These are phyloP conservation scores for Plasmodium gallinaceum DNA, from an alignment of 169 alveolate genomes.

Conservation along the genomic window DNA sequence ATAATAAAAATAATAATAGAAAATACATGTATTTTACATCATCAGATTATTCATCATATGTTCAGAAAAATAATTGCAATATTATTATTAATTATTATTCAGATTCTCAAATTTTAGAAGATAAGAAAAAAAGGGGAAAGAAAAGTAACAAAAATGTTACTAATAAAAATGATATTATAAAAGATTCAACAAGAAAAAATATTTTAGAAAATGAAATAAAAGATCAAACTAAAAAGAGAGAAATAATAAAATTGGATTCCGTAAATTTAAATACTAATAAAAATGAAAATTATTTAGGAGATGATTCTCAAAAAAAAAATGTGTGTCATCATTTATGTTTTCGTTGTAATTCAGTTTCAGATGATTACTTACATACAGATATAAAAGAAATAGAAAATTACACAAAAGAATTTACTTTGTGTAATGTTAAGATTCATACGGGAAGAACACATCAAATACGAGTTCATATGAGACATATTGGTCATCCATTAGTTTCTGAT, in stretches of 20 bases:
- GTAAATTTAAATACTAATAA: not conserved
- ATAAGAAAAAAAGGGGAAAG: slow-evolving; percentile 5
- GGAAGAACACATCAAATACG: slow-evolving; percentile 86
- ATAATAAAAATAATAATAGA: not conserved
- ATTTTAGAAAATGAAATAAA: not conserved
- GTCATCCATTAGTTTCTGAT: slow-evolving; percentile 84
- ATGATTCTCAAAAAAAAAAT: slow-evolving; percentile 14
- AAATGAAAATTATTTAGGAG: not conserved
- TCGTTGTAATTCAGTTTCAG: slow-evolving; percentile 63
- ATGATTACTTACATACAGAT: slow-evolving; percentile 55
- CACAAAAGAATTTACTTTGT: slow-evolving; percentile 80
- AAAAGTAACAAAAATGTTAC: not conserved
- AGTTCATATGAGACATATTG: slow-evolving; percentile 84
- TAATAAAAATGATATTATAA: not conserved
- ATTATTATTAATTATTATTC: slow-evolving; percentile 35
- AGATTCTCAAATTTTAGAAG: slow-evolving; percentile 30
- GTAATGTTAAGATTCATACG: slow-evolving; percentile 81
- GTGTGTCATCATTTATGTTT: slow-evolving; percentile 73
- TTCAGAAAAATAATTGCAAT: slow-evolving; percentile 5
- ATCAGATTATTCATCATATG: slow-evolving; percentile 12
- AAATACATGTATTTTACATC: not conserved
- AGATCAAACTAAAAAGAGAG: not conserved
- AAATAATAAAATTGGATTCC: not conserved
- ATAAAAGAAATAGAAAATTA: slow-evolving; percentile 73
- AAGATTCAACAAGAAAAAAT: not conserved